Base-by-base conservation (phyloP, 495 filamentous ascomycete species). In the Aspergillus kassunensis region DNA sequence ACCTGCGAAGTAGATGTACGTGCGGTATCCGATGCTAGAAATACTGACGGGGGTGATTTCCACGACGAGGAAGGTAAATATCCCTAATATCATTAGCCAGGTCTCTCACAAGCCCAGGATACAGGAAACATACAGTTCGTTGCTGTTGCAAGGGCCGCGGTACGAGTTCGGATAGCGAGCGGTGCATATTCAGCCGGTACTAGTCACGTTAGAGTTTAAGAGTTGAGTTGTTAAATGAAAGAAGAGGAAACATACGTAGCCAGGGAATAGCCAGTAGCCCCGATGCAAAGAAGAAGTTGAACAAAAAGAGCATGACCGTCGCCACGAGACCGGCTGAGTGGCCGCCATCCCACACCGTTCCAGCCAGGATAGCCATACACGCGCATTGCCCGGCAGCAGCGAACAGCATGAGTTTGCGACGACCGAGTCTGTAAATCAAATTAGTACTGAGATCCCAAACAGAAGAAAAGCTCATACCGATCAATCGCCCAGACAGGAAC, bases 401-500 rank as follows among this genome's bases (percentile, higher is more conserved):
- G 43, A 76, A 72, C 52, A 76, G 64, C 65, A 77, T 72, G 41
- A 76, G 60, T 54, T 72, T 74, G 7, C 75, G 60, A 23, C 73
- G 67, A 47, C 74, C 75, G 42, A 73, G 69, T 25, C 71, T 71
- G 4, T 16, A 3, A 18, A 44, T 62, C 20, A 3, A 18, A 44
- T 62, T 55, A 59, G 55, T 31, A 37, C 34, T 18, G 12, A 27
- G 1, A 10, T 13, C 34, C 13, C 6, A 23, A 40, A 1, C n/a
- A 10, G 29, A 27, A 11, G 16, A 11, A 11, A 6, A 11, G 7
- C 3, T 46, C n/a, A 35, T 60, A 68, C 62, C 65, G 58, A 53
- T 79, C 75, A 48, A 83, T 78, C 21, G 75, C 70, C 41, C 74
- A 76, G 18, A 80, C 75, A 10, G 74, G 79, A 15, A 79, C 63